These are phyloP conservation scores for Microbotryum saponariae DNA, from an alignment of 1,284 basidiomycete genomes.

Conservation along the genomic window DNA sequence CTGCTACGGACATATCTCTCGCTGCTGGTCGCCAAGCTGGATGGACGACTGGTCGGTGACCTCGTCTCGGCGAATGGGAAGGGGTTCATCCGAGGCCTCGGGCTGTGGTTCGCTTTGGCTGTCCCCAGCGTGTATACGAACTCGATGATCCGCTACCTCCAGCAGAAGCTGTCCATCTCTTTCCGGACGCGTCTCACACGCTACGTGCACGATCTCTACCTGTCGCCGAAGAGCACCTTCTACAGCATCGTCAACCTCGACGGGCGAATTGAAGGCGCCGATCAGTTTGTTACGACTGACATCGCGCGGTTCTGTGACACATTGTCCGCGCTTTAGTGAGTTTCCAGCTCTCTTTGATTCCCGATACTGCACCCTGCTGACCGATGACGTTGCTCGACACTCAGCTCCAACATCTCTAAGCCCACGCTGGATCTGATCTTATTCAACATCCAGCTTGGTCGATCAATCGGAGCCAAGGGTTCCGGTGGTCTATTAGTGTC, in stretches of 20 bases:
- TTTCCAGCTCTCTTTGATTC: conserved; percentile 19
- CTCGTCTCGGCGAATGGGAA: conserved; percentile 77
- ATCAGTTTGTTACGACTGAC: conserved; percentile 73
- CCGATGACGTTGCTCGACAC: background rate
- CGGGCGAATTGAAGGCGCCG: conserved; percentile 35
- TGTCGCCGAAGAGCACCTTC: conserved; percentile 54
- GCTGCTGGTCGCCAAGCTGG: conserved; percentile 77
- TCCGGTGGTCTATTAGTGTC: conserved; percentile 71
- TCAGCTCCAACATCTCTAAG: conserved; percentile 71
- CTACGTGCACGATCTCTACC: conserved; percentile 87
- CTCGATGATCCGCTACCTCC: conserved; percentile 71
- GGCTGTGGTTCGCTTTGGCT: conserved; percentile 81
- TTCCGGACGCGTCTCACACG: conserved; percentile 81
- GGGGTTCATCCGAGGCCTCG: conserved; percentile 76
- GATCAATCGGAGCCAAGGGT: conserved; percentile 67
- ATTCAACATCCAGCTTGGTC: conserved; percentile 85
- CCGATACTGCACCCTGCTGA: background rate
- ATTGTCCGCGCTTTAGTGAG: conserved; percentile 79
- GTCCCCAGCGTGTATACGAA: conserved; percentile 94
- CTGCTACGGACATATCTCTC: conserved; percentile 78
- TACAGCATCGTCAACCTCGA: conserved; percentile 48
- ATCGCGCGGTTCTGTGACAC: conserved; percentile 84
- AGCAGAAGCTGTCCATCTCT: conserved; percentile 77
- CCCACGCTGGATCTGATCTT: conserved; percentile 84
- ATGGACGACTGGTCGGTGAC: conserved; percentile 83